Conservation (phyloP, 768 basidiomycete species). For the Trametes gibbosa region DNA sequence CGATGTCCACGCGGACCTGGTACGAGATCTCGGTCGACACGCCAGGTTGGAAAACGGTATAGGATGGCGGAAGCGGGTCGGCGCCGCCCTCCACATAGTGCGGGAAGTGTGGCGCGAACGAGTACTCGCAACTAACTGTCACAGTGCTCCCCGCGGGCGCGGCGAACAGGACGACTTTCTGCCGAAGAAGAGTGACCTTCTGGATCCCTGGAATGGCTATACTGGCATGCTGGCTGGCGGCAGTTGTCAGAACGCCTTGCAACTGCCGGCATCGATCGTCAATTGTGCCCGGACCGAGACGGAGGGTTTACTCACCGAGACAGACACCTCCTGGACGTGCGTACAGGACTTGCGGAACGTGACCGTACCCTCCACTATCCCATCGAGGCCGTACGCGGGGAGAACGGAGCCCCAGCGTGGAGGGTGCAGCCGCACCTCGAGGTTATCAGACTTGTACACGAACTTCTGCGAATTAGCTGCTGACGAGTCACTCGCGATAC, state of each 20-base stretch:
- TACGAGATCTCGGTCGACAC: slow-evolving; percentile 35
- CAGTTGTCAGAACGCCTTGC: slow-evolving; percentile 35
- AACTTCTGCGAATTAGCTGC: slow-evolving; percentile 28
- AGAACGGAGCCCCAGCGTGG: slow-evolving; percentile 37
- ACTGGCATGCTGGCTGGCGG: slow-evolving; percentile 29
- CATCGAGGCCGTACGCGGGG: slow-evolving; percentile 43
- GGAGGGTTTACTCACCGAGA: slow-evolving; percentile 31
- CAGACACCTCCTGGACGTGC: slow-evolving; percentile 38
- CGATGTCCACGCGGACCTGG: slow-evolving; percentile 36
- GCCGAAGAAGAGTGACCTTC: slow-evolving; percentile 28
- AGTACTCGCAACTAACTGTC: slow-evolving; percentile 27
- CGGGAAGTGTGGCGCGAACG: slow-evolving; percentile 42
- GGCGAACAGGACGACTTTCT: slow-evolving; percentile 30
- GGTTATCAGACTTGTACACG: slow-evolving; percentile 39
- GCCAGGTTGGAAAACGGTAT: slow-evolving; percentile 30
- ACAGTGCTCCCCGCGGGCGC: slow-evolving; percentile 18
- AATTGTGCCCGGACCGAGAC: neutral
- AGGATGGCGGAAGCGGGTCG: slow-evolving; percentile 40
- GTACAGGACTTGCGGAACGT: slow-evolving; percentile 34
- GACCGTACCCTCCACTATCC: slow-evolving; percentile 39
- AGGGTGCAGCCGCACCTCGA: slow-evolving; percentile 40
- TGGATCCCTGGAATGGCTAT: slow-evolving; percentile 28
- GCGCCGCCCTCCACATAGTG: slow-evolving; percentile 29
- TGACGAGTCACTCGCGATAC: neutral
- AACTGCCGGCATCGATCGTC: slow-evolving; percentile 30